phyloP scores from a whole-genome alignment of 208 protist species.

The Trypanosomatidae sp. region DNA sequence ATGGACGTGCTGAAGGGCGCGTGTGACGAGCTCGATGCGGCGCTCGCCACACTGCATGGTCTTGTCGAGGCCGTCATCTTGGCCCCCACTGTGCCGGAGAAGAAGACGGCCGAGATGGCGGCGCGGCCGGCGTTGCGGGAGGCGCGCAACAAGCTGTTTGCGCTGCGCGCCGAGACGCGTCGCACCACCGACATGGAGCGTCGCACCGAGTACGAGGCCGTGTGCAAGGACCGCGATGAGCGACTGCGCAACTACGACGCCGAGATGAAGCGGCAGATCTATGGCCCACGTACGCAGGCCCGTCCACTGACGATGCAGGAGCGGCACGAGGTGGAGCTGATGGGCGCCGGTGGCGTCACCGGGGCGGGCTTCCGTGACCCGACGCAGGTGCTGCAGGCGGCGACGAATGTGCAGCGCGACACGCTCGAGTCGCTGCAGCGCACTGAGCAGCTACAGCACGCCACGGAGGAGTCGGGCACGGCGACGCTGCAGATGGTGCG shows the following conservation, averaged over 20 bases:
- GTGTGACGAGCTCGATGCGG: constrained; percentile 83
- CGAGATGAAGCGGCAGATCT: constrained; percentile 72
- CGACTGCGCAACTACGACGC: constrained; percentile 34
- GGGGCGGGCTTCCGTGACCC: constrained; percentile 56
- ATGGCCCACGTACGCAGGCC: constrained; percentile 8
- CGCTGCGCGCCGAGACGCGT: constrained; percentile 50
- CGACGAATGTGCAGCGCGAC: constrained; percentile 65
- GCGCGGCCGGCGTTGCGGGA: constrained; percentile 47
- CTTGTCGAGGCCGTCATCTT: constrained; percentile 39
- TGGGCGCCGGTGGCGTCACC: constrained; percentile 39
- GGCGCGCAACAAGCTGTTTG: constrained; percentile 41
- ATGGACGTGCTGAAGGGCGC: constrained; percentile 98
- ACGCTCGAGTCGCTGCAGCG: constrained; percentile 53
- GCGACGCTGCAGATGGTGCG: constrained; percentile 38
- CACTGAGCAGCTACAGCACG: constrained; percentile 45
- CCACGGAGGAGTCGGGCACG: constrained; percentile 61
- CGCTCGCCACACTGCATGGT: constrained; percentile 19
- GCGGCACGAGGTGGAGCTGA: constrained; percentile 42
- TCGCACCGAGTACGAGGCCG: constrained; percentile 28
- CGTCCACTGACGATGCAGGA: constrained; percentile 40
- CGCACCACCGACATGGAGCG: constrained; percentile 28
- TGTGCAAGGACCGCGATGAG: constrained; percentile 40
- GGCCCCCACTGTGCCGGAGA: constrained; percentile 24
- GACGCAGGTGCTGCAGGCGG: constrained; percentile 50
- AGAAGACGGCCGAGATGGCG: constrained; percentile 53